A percentile compares a stretch with the other conserved stretches of the same genome.
Conservation (phyloP, 2,329 filamentous ascomycete genomes). For the Chaetomium globosum region DNA sequence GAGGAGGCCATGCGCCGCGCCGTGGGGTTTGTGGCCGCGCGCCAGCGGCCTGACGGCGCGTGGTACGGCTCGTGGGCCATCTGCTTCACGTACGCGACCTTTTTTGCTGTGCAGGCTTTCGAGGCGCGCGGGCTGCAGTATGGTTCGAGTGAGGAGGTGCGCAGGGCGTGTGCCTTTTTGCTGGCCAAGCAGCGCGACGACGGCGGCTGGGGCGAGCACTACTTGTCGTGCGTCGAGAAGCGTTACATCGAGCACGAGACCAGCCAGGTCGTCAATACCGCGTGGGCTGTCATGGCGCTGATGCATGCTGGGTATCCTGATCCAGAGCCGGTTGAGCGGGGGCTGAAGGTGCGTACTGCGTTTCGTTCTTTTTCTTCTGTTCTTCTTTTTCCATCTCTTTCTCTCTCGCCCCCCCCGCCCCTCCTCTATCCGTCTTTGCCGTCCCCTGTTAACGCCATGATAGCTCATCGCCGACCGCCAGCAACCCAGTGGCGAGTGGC, state of each 20-base stretch:
- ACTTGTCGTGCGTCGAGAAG: constrained; percentile 6
- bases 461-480: constrained; percentile 7
- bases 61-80: constrained; percentile 10
- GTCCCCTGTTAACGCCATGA: not conserved
- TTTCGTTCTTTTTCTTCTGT: not conserved
- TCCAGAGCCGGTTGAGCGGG: not conserved
- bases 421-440: no score
- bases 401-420: no score
- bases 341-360: not conserved
- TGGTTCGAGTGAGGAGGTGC: not conserved
- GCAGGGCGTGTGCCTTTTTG: not conserved
- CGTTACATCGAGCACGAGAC: constrained; percentile 9
- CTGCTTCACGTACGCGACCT: constrained; percentile 9
- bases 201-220: constrained; percentile 9
- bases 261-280: constrained; percentile 6
- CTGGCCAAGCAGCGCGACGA: constrained; percentile 1
- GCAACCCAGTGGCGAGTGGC: constrained; percentile 5
- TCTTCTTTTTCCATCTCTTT: not conserved
- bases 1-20: not conserved
- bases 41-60: not conserved
- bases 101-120: constrained; percentile 5
- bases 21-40: not conserved
- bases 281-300: constrained; percentile 5
- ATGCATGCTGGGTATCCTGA: constrained; percentile 3
- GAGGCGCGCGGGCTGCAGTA: not conserved